A percentile compares a stretch with the other conserved stretches of the same genome.
Conservation (phyloP, 202 grass and related monocot genomes). For the Bolboschoenoplectus hybrid region DNA sequence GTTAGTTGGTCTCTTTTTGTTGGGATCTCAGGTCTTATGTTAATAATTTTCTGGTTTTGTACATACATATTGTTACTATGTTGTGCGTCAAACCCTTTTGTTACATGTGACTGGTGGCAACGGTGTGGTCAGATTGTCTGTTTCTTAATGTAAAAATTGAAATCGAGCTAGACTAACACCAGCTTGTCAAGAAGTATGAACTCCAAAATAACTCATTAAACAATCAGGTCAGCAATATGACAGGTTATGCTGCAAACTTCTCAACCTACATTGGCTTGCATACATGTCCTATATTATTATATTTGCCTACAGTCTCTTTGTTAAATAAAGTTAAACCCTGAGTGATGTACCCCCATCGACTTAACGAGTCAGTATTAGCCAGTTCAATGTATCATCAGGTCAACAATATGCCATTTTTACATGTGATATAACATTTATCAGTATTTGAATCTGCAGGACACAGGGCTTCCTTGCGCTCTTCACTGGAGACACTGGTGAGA, state of each 20-base stretch:
- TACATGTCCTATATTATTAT: background rate
- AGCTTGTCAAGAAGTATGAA: background rate
- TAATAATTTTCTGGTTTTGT: background rate
- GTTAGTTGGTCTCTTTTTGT: background rate
- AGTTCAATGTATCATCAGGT: background rate
- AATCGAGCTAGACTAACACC: background rate
- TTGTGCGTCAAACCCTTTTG: background rate
- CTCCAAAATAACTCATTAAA: background rate
- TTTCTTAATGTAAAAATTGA: background rate
- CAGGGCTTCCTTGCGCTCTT: slow-evolving; percentile 96
- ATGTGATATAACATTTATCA: background rate
- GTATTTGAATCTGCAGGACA: slow-evolving; percentile 58
- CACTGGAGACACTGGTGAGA: slow-evolving; percentile 97
- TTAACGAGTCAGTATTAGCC: background rate
- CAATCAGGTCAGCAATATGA: background rate
- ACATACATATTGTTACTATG: background rate
- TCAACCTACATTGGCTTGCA: background rate
- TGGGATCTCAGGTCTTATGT: background rate
- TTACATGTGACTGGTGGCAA: slow-evolving; percentile 9
- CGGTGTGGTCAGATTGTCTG: background rate
- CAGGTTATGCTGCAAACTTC: background rate
- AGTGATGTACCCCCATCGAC: background rate
- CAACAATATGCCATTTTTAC: background rate
- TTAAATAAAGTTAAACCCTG: background rate
- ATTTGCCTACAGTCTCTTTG: background rate